Percentiles rank a stretch among this genome's conserved stretches.
Conservation (phyloP, 2,329 filamentous ascomycete genomes). For the Apiospora pterosperma region DNA sequence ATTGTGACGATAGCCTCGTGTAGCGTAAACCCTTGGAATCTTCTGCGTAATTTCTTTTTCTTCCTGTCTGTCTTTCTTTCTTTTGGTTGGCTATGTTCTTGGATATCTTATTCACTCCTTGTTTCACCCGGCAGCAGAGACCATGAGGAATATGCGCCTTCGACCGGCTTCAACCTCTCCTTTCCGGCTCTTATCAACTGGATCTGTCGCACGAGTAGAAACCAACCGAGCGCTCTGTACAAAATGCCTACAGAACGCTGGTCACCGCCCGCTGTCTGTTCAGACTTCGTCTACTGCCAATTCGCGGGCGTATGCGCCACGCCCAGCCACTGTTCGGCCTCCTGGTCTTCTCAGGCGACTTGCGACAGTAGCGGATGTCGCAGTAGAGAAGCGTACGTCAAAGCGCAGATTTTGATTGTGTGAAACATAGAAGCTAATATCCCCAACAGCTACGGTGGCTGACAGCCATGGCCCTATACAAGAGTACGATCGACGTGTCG, state of each 20-base stretch:
- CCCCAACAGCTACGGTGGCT: neutral
- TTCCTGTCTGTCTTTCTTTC: no score
- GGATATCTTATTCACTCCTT: neutral
- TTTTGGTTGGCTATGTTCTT: neutral
- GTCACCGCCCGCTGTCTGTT: neutral
- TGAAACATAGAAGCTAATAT: neutral
- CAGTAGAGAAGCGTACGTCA: slow-evolving; percentile 6
- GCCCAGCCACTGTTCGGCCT: neutral
- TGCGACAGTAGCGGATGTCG: slow-evolving; percentile 6
- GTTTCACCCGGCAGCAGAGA: neutral
- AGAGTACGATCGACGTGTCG: slow-evolving; percentile 84
- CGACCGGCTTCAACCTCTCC: slow-evolving; percentile 3
- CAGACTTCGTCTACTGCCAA: neutral
- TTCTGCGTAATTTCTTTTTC: neutral
- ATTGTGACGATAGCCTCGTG: neutral
- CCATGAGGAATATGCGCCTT: neutral
- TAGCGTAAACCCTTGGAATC: neutral
- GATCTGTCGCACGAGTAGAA: neutral
- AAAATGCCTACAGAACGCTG: neutral
- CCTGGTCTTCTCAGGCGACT: slow-evolving; percentile 2
- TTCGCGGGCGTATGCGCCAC: neutral
- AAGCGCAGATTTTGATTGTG: neutral
- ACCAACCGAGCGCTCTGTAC: slow-evolving; percentile 6
- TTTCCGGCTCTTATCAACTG: slow-evolving; percentile 5
- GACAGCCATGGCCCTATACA: slow-evolving; percentile 63